Conservation (phyloP, 2,329 filamentous ascomycete genomes). For the Exophiala bonariae region DNA sequence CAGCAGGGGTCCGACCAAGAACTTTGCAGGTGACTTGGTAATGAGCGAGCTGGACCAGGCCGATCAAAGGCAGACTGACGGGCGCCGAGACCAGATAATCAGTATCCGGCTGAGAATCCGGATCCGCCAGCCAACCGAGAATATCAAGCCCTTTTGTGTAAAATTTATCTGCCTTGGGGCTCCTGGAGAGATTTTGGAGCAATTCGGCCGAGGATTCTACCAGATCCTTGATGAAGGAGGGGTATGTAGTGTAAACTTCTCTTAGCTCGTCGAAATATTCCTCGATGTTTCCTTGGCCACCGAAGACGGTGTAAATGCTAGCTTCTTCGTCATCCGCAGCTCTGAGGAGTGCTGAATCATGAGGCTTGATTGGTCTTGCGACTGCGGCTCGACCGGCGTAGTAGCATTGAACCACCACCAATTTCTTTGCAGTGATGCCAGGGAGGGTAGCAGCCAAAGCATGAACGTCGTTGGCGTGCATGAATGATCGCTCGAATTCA, state of each 20-base stretch:
- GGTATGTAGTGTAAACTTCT: slow-evolving; percentile 87
- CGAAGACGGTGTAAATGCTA: slow-evolving; percentile 89
- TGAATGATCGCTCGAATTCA: slow-evolving; percentile 94
- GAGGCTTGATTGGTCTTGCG: slow-evolving; percentile 82
- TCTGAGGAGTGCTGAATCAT: slow-evolving; percentile 89
- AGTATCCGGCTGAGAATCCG: slow-evolving; percentile 85
- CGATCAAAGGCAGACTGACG: slow-evolving; percentile 94
- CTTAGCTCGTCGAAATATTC: slow-evolving; percentile 98
- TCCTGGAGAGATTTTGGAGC: slow-evolving; percentile 78
- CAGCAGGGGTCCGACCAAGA: slow-evolving; percentile 83
- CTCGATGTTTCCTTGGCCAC: slow-evolving; percentile 97
- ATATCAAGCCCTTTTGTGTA: slow-evolving; percentile 97
- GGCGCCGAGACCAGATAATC: slow-evolving; percentile 94
- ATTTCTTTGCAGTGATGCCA: slow-evolving; percentile 90
- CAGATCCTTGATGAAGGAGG: slow-evolving; percentile 84
- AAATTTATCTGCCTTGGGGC: slow-evolving; percentile 87
- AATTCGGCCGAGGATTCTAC: slow-evolving; percentile 79
- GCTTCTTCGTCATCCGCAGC: slow-evolving; percentile 82
- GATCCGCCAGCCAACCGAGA: slow-evolving; percentile 86
- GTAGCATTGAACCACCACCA: slow-evolving; percentile 85
- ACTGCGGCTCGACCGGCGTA: slow-evolving; percentile 82
- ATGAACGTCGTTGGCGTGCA: slow-evolving; percentile 95
- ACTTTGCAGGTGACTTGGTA: slow-evolving; percentile 93
- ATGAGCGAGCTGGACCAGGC: slow-evolving; percentile 91
- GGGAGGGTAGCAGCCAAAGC: slow-evolving; percentile 81